phyloP scores from a whole-genome alignment of 768 basidiomycete genomes.

The Tulasnella sp. region DNA sequence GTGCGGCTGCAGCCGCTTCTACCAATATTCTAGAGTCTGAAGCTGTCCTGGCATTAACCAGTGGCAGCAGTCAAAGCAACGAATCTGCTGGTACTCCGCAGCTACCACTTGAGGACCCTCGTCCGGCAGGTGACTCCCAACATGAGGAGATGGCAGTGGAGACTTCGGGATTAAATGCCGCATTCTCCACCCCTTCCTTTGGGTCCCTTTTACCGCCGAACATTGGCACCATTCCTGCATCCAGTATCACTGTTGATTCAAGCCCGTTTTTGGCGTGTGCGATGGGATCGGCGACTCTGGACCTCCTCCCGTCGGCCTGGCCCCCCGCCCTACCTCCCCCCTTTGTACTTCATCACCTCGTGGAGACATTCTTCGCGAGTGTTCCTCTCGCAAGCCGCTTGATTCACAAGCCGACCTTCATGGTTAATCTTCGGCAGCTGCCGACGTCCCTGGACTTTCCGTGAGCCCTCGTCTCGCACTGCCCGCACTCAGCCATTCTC shows the following conservation, averaged over 20 bases:
- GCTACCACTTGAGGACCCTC: background rate
- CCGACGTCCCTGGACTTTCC: background rate
- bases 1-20: background rate
- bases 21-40: background rate
- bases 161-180: background rate
- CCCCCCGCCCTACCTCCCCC: background rate
- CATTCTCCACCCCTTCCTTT: background rate
- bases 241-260: background rate
- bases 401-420: background rate
- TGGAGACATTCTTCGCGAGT: background rate
- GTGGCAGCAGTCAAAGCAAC: background rate
- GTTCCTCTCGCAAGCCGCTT: background rate
- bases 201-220: background rate
- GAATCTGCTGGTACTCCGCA: background rate
- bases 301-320: background rate
- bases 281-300: background rate
- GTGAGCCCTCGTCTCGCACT: background rate
- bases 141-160: background rate
- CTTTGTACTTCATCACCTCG: background rate
- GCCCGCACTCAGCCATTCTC: background rate
- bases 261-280: background rate
- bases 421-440: background rate
- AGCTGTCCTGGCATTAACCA: background rate
- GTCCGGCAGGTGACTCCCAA: background rate
- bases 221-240: background rate